These are phyloP conservation scores for Xanthoconium stramineum DNA, from an alignment of 768 basidiomycete species.

Conservation along the genomic window DNA sequence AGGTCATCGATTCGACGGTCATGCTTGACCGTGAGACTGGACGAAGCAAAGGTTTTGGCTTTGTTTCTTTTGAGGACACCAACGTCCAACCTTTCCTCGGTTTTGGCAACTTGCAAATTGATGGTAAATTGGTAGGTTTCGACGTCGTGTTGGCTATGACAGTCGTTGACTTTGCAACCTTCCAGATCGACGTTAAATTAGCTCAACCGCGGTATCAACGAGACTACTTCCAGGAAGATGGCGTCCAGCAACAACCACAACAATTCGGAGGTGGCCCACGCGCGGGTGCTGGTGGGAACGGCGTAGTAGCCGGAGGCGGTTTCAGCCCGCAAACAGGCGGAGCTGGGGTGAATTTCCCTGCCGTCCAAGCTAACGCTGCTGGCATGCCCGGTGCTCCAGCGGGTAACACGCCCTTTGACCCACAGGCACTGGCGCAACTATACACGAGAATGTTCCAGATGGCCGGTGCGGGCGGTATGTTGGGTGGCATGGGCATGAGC, in stretches of 20 bases:
- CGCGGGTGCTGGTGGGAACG: constrained; percentile 2
- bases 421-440: constrained; percentile 86
- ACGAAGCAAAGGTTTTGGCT: constrained; percentile 95
- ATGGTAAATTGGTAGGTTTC: constrained; percentile 83
- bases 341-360: constrained; percentile 33
- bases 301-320: constrained; percentile 17
- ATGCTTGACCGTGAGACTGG: constrained; percentile 98
- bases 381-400: constrained; percentile 30
- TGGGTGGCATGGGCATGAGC: constrained; percentile 42
- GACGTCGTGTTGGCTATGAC: not conserved
- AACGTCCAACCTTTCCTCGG: constrained; percentile 86
- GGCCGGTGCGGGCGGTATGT: constrained; percentile 53
- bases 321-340: constrained; percentile 34
- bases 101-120: constrained; percentile 85
- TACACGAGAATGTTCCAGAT: constrained; percentile 96
- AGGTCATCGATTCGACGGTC: constrained; percentile 95
- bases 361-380: constrained; percentile 21
- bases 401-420: constrained; percentile 76
- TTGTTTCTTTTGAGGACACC: constrained; percentile 93
- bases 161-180: not conserved
- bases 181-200: constrained; percentile 93
- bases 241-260: constrained; percentile 26
- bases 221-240: constrained; percentile 55
- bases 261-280: constrained; percentile 12
- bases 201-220: constrained; percentile 89